Evolutionary conservation across 768 basidiomycete species (phyloP).

Genomic region (Boletus sp.): DNA sequence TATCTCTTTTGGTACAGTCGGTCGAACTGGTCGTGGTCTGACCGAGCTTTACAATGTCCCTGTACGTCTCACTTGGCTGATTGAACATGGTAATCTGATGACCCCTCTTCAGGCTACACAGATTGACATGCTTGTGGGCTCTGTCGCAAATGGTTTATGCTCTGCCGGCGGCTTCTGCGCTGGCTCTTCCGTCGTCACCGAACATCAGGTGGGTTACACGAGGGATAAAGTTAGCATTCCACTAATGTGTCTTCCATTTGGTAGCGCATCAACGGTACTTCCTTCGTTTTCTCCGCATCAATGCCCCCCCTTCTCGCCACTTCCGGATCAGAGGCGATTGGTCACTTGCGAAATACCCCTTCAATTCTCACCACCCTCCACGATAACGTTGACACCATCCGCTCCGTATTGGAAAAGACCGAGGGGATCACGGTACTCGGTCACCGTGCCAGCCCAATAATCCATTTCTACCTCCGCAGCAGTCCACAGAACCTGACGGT

Average conservation of each 20-base stretch:
- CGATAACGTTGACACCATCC: conserved; percentile 76
- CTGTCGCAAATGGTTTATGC: conserved; percentile 77
- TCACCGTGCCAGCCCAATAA: conserved; percentile 80
- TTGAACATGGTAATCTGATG: not conserved
- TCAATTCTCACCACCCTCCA: conserved; percentile 73
- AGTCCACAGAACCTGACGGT: conserved; percentile 20
- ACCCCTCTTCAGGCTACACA: conserved; percentile 60
- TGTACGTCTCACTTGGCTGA: conserved; percentile 43
- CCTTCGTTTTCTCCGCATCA: conserved; percentile 95
- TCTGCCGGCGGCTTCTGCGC: conserved; percentile 95
- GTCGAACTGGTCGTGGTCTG: conserved; percentile 89
- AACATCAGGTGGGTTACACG: conserved; percentile 67
- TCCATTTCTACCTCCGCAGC: conserved; percentile 71
- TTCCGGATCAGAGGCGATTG: conserved; percentile 82
- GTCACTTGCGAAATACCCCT: conserved; percentile 70
- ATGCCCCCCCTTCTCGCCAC: conserved; percentile 89
- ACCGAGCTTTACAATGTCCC: conserved; percentile 95
- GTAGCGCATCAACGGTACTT: conserved; percentile 91
- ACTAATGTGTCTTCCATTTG: not conserved
- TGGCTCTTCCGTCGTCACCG: conserved; percentile 74
- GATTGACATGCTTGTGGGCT: conserved; percentile 94
- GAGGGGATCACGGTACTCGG: conserved; percentile 83
- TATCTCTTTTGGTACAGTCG: conserved; percentile 90
- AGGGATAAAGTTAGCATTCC: not conserved
- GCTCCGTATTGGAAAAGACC: conserved; percentile 75